A percentile compares a stretch with the other conserved stretches of the same genome.
phyloP scores from a whole-genome alignment of 2,329 filamentous ascomycete genomes.

The Arthrobotrys pseudoclavata region DNA sequence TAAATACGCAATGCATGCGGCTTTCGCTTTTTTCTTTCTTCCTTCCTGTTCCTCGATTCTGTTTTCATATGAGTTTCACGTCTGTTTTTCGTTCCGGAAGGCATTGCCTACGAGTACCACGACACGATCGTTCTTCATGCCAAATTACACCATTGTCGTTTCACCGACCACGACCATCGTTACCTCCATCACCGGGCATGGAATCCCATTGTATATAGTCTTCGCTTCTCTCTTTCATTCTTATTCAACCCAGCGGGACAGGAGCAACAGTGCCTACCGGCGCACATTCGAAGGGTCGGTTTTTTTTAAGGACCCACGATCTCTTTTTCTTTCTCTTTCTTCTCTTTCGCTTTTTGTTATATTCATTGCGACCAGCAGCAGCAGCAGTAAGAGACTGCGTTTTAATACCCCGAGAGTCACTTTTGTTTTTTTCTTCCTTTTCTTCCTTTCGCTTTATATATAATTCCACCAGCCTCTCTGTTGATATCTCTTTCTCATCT shows the following conservation, averaged over 20 bases:
- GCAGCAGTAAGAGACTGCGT: constrained; percentile 6
- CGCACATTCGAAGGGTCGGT: constrained; percentile 30
- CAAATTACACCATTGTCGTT: constrained; percentile 3
- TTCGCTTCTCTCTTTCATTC: constrained; percentile 36
- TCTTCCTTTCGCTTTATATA: constrained; percentile 40
- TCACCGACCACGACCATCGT: constrained; percentile 7
- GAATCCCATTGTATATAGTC: constrained; percentile 48
- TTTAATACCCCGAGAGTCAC: constrained; percentile 39
- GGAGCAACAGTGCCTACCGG: constrained; percentile 32
- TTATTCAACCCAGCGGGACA: constrained; percentile 38
- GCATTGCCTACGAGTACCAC: constrained; percentile 8
- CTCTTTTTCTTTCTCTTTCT: constrained; percentile 48
- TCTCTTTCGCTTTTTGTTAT: constrained; percentile 14
- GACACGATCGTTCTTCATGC: constrained; percentile 7
- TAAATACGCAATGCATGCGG: constrained; percentile 18
- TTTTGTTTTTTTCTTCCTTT: background rate
- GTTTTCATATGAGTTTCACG: constrained; percentile 21
- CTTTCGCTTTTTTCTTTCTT: constrained; percentile 1
- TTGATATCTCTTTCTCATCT: constrained; percentile 17
- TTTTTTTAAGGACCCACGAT: constrained; percentile 32
- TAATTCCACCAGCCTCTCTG: constrained; percentile 21
- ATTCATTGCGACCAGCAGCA: constrained; percentile 1
- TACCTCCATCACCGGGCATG: constrained; percentile 12
- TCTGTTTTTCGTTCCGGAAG: background rate
- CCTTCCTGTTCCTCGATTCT: constrained; percentile 4